Evolutionary conservation across 1,284 basidiomycete species (phyloP).

Genomic region (Pulveroboletus sp.): DNA sequence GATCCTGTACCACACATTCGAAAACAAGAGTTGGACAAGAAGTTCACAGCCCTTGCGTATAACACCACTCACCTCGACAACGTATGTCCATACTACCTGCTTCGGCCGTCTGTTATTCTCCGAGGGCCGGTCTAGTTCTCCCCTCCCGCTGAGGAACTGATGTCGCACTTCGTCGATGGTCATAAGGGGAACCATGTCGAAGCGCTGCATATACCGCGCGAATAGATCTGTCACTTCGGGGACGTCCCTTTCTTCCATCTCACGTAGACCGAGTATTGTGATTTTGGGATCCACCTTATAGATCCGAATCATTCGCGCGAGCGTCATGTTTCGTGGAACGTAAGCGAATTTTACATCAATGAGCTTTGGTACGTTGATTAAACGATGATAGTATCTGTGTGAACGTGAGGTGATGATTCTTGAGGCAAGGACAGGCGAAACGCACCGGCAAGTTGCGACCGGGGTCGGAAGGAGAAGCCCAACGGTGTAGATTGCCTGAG

Average conservation of each 20-base stretch:
- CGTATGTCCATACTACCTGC: constrained; percentile 96
- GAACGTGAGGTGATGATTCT: constrained; percentile 4
- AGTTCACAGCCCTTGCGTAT: constrained; percentile 19
- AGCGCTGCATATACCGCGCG: constrained; percentile 81
- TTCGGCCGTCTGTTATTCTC: constrained; percentile 58
- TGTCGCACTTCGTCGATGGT: constrained; percentile 83
- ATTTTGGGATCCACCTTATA: constrained; percentile 67
- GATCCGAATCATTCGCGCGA: constrained; percentile 80
- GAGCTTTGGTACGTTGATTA: constrained; percentile 90
- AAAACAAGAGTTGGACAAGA: background rate
- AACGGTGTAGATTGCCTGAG: constrained; percentile 98
- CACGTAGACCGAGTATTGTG: constrained; percentile 68
- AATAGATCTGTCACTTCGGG: constrained; percentile 75
- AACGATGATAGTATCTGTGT: constrained; percentile 87
- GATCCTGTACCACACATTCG: constrained; percentile 56
- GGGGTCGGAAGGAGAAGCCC: constrained; percentile 91
- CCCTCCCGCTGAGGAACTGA: constrained; percentile 85
- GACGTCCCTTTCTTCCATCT: constrained; percentile 86
- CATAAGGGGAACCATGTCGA: constrained; percentile 83
- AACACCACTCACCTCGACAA: constrained; percentile 74
- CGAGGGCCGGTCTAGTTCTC: constrained; percentile 56
- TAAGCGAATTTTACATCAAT: constrained; percentile 91
- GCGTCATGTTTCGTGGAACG: constrained; percentile 80
- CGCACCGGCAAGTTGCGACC: constrained; percentile 77
- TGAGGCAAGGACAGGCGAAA: constrained; percentile 9